phyloP scores from a whole-genome alignment of 495 filamentous ascomycete genomes.

The Aspergillus bridgeri region DNA sequence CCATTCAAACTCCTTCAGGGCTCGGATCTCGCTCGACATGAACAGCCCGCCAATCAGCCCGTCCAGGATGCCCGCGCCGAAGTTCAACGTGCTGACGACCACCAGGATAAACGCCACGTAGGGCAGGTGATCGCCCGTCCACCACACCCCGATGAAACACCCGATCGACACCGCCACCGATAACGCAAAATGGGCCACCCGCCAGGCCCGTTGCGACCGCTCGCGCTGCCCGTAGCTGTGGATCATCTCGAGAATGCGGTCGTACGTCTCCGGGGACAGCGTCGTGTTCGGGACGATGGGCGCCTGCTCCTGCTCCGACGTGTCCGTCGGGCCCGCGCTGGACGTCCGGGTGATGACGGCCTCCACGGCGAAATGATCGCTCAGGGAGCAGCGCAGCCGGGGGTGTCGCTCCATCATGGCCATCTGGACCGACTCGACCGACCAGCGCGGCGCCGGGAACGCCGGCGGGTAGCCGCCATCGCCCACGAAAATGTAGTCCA shows the following conservation, averaged over 20 bases:
- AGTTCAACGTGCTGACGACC: conserved; percentile 70
- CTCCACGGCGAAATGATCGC: conserved; percentile 85
- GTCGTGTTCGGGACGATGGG: conserved; percentile 24
- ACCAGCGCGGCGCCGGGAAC: conserved; percentile 51
- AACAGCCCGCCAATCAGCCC: conserved; percentile 85
- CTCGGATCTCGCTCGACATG: conserved; percentile 74
- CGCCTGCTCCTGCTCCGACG: neutral
- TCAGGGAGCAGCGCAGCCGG: conserved; percentile 74
- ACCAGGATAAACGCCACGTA: conserved; percentile 80
- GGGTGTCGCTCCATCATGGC: conserved; percentile 85
- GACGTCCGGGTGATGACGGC: conserved; percentile 35
- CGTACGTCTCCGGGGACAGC: conserved; percentile 58
- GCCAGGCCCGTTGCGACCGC: conserved; percentile 61
- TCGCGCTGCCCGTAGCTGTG: conserved; percentile 65
- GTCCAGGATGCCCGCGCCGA: conserved; percentile 73
- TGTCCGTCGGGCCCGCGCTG: neutral
- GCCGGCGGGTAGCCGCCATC: conserved; percentile 35
- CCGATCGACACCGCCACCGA: conserved; percentile 62
- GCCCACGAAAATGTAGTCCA: conserved; percentile 92
- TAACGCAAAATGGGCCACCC: conserved; percentile 67
- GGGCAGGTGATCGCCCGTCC: conserved; percentile 58
- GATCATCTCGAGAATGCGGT: conserved; percentile 67
- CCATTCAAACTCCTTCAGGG: conserved; percentile 92
- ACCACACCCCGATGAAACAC: conserved; percentile 83
- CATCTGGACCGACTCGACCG: conserved; percentile 63